Base-by-base conservation (phyloP, 768 basidiomycete species). In the Galerina marginata region DNA sequence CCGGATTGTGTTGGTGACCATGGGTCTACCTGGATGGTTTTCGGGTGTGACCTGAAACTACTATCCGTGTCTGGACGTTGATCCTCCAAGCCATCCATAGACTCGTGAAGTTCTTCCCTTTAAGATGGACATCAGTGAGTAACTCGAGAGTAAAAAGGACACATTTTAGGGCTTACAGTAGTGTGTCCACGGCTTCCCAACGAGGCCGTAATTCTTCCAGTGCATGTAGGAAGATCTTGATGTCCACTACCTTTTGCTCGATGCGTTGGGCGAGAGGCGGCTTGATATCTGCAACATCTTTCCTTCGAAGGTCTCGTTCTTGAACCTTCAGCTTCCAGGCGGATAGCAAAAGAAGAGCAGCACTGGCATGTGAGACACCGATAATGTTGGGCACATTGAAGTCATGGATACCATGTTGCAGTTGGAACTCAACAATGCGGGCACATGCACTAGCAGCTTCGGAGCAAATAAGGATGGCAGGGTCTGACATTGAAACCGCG, bases 381-480 rank as follows among this genome's bases (percentile, higher is more conserved):
- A 83, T 79, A 37, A 85, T 67, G 42, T 65, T 75, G 7, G 81
- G 80, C 25, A 75, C 68, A 63, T 79, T 46, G 74, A 80, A 57
- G 77, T 72, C 33, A 29, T 65, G 42, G 40, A 62, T 33, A 15
- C 82, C 82, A 10, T 77, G 79, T 38, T 70, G 64, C n/a, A 83
- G 65, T 63, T 85, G 82, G 2, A 72, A 72, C 60, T 87, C 82
- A 50, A 89, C 68, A 43, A 93, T 86, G 55, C 81, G 82, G 5
- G 84, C 82, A 49, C 83, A 85, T 1, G 86, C 80, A 48, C 82
- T 82, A 5, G 86, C 86, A 10, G 90, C 87, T 54, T 84, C 83
- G 46, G 82, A 77, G 69, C 89, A 88, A 44, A 84, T 40, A 33
- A 56, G 37, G 12, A 58, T 37, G 15, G 68, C 62, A 9, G 60